Percentiles rank a stretch among this genome's conserved stretches.
Evolutionary conservation across 805 yeast genomes (phyloP).

Genomic region (Kluyveromyces lactis): DNA sequence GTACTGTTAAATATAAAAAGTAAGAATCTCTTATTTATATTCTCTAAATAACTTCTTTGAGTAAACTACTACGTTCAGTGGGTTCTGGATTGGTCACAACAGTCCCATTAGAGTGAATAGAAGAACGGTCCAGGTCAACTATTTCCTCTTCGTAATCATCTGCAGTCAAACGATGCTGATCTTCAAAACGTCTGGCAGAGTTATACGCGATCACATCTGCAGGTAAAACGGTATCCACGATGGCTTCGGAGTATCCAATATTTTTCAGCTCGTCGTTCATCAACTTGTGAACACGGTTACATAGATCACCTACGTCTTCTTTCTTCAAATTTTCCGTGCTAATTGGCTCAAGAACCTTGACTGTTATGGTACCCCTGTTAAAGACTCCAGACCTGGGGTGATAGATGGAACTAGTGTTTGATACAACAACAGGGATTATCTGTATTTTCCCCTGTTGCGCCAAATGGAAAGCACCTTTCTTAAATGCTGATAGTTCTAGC

Average conservation of each 20-base stretch:
- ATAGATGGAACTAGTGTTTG: constrained; percentile 74
- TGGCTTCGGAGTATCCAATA: constrained; percentile 34
- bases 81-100: constrained; percentile 2
- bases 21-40: neutral
- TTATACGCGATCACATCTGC: constrained; percentile 11
- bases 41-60: neutral
- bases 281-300: constrained; percentile 43
- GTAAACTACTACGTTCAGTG: constrained; percentile 3
- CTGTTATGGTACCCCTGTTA: constrained; percentile 64
- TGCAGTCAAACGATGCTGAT: constrained; percentile 6
- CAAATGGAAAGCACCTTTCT: constrained; percentile 96
- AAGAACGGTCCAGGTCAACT: neutral
- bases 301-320: constrained; percentile 60
- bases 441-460: constrained; percentile 92
- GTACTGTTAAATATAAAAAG: no score
- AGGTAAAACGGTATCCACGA: constrained; percentile 25
- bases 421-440: constrained; percentile 77
- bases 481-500: constrained; percentile 75
- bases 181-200: constrained; percentile 6
- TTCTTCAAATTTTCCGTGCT: constrained; percentile 59
- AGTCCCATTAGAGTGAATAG: neutral
- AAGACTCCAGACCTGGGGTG: constrained; percentile 55
- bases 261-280: constrained; percentile 41
- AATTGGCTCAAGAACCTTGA: constrained; percentile 78
- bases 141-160: constrained; percentile 3